phyloP scores from a whole-genome alignment of 73 alveolate species.

The Paramecium tetraurelia region DNA sequence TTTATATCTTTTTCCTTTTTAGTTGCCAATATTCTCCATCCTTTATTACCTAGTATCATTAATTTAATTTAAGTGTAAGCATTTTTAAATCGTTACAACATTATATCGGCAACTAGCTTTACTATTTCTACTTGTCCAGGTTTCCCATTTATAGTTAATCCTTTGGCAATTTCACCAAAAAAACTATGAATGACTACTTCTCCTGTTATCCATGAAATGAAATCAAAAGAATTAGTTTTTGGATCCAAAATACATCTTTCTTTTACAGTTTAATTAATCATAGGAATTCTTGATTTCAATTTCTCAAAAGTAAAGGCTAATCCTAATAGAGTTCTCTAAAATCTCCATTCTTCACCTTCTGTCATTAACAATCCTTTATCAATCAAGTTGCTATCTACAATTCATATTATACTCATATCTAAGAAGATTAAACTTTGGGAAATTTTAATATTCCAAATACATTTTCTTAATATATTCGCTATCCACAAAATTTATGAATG shows the following conservation, averaged over 20 bases:
- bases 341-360: conserved; percentile 53
- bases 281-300: conserved; percentile 43
- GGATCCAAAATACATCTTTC: neutral
- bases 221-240: neutral
- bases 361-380: conserved; percentile 16
- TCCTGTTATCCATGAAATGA: conserved; percentile 37
- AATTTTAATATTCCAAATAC: neutral
- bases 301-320: conserved; percentile 29
- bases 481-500: neutral
- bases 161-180: conserved; percentile 17
- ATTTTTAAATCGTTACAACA: neutral
- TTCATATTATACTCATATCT: neutral
- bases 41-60: neutral
- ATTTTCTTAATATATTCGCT: neutral
- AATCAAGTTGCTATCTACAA: neutral
- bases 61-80: neutral
- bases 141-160: conserved; percentile 3
- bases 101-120: neutral
- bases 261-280: conserved; percentile 29
- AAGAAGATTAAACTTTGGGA: neutral
- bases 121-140: conserved; percentile 8
- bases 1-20: neutral
- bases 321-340: conserved; percentile 27
- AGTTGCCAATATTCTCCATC: conserved; percentile 10
- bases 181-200: conserved; percentile 46